Percentiles rank a stretch among this genome's conserved stretches.
Evolutionary conservation across 768 basidiomycete species (phyloP).

Genomic region (Tylopilus sp.): DNA sequence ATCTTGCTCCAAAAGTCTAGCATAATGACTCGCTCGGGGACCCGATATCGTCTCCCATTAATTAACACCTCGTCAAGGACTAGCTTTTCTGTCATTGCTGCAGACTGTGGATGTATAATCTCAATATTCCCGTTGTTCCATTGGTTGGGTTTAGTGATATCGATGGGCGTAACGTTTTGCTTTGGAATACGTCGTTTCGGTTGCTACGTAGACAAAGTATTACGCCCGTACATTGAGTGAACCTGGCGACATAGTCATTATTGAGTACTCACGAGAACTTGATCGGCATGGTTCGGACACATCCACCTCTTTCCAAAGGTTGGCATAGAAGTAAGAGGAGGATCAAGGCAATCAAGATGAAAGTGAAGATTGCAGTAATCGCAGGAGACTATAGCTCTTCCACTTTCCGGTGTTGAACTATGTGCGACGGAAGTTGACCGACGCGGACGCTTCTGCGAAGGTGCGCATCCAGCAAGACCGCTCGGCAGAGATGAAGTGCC

Average conservation of each 20-base stretch:
- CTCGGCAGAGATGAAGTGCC: slow-evolving; percentile 72
- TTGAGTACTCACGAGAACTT: slow-evolving; percentile 60
- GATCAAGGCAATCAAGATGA: slow-evolving; percentile 96
- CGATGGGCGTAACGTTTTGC: slow-evolving; percentile 61
- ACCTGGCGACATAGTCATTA: neutral
- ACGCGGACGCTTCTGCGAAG: slow-evolving; percentile 54
- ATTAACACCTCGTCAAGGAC: slow-evolving; percentile 80
- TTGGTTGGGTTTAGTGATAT: slow-evolving; percentile 68
- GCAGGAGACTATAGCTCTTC: slow-evolving; percentile 83
- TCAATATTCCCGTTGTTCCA: slow-evolving; percentile 93
- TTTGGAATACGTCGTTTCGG: slow-evolving; percentile 79
- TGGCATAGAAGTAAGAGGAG: slow-evolving; percentile 84
- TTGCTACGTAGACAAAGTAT: slow-evolving; percentile 44
- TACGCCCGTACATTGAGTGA: neutral
- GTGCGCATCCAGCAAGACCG: slow-evolving; percentile 47
- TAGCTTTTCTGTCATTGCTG: slow-evolving; percentile 45
- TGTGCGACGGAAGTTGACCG: slow-evolving; percentile 40
- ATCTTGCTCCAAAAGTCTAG: slow-evolving; percentile 96
- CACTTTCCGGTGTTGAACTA: slow-evolving; percentile 46
- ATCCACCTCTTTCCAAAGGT: slow-evolving; percentile 92
- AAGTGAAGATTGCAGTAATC: slow-evolving; percentile 94
- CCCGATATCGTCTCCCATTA: slow-evolving; percentile 85
- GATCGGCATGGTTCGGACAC: slow-evolving; percentile 97
- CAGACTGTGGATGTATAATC: slow-evolving; percentile 65
- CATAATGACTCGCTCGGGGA: slow-evolving; percentile 88